Conservation (phyloP, 2,329 filamentous ascomycete species). For the Macrophomina phaseolina region DNA sequence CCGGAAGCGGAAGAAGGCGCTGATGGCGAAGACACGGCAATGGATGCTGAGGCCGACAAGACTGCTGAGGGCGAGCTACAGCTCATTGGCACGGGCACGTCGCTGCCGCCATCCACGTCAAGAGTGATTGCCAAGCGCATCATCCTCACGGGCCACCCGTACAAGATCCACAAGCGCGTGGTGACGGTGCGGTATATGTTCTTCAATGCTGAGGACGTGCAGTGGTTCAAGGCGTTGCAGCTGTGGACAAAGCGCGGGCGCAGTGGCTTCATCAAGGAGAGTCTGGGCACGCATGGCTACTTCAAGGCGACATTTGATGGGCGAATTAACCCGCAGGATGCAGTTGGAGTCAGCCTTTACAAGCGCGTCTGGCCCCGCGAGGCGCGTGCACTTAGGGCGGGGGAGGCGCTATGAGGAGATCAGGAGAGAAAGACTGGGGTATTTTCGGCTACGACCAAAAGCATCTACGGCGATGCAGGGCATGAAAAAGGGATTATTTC, state of each 20-base stretch:
- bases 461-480: background rate
- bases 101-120: constrained; percentile 73
- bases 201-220: constrained; percentile 93
- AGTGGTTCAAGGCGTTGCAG: constrained; percentile 97
- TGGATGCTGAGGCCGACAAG: constrained; percentile 28
- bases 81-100: constrained; percentile 86
- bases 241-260: constrained; percentile 91
- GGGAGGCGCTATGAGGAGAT: constrained; percentile 19
- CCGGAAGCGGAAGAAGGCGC: constrained; percentile 53
- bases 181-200: constrained; percentile 99
- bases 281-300: constrained; percentile 96
- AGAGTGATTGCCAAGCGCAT: constrained; percentile 93
- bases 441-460: background rate
- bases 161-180: constrained; percentile 97
- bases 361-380: constrained; percentile 68
- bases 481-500: constrained; percentile 3
- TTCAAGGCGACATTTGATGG: constrained; percentile 99
- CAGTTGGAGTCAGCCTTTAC: constrained; percentile 78
- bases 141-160: constrained; percentile 93
- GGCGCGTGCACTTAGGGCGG: constrained; percentile 55
- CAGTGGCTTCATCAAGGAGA: constrained; percentile 91
- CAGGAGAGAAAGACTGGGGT: background rate
- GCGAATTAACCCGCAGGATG: constrained; percentile 93
- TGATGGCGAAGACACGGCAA: constrained; percentile 41
- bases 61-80: constrained; percentile 56